A percentile compares a stretch with the other conserved stretches of the same genome.
Evolutionary conservation across 208 protist genomes (phyloP).

Genomic region (Naegleria lovaniensis): DNA sequence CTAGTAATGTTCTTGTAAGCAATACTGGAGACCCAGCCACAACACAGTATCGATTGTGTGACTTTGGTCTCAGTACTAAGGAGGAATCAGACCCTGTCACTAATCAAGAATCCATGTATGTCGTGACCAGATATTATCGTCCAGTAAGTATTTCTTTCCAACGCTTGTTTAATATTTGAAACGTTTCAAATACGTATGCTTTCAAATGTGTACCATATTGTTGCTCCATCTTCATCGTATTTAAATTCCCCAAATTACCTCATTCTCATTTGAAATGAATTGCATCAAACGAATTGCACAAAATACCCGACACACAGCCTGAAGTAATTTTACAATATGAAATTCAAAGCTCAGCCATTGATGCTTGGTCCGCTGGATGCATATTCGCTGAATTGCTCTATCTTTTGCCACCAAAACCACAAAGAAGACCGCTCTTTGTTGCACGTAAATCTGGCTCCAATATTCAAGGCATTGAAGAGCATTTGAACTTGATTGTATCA

Average conservation of each 20-base stretch:
- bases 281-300: too few species aligned
- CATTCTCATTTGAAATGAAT: too few species aligned
- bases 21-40: not conserved
- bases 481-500: not conserved
- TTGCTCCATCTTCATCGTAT: too few species aligned
- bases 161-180: too few species aligned
- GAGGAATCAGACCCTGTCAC: not conserved
- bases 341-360: not conserved
- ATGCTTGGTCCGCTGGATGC: not conserved
- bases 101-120: not conserved
- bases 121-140: not conserved
- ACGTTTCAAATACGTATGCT: too few species aligned
- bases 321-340: slow-evolving; percentile 20
- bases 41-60: not conserved
- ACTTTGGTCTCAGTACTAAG: not conserved
- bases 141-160: not conserved
- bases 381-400: slow-evolving; percentile 17
- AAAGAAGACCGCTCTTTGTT: slow-evolving; percentile 1
- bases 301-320: too few species aligned
- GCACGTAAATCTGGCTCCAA: not conserved
- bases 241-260: too few species aligned
- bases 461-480: not conserved
- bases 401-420: not conserved
- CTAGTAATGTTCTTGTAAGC: not conserved
- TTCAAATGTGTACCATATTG: too few species aligned